Evolutionary conservation across 345 rosid genomes (phyloP).

Genomic region (Luvunga scandens): DNA sequence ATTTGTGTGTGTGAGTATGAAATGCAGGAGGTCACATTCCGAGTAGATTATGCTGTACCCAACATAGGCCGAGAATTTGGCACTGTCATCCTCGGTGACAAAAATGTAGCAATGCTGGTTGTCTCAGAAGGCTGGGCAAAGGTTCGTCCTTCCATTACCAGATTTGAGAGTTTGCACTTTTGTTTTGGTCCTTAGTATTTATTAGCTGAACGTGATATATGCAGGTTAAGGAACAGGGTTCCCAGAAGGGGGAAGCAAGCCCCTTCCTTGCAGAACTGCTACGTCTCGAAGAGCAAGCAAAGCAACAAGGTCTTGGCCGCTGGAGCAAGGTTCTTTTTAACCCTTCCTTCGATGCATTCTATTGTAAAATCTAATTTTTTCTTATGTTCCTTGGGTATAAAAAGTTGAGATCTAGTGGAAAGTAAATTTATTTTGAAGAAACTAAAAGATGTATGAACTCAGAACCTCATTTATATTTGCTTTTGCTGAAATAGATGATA

Average conservation of each 20-base stretch:
- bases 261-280: constrained; percentile 68
- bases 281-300: constrained; percentile 74
- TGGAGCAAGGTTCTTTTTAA: constrained; percentile 71
- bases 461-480: background rate
- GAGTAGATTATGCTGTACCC: constrained; percentile 77
- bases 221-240: constrained; percentile 84
- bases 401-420: background rate
- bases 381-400: background rate
- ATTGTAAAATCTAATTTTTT: background rate
- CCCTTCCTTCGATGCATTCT: background rate
- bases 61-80: constrained; percentile 86
- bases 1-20: background rate
- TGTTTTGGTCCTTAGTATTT: background rate
- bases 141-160: constrained; percentile 36
- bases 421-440: background rate
- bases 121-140: constrained; percentile 91
- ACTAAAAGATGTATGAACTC: background rate
- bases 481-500: background rate
- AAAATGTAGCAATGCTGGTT: constrained; percentile 72
- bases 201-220: constrained; percentile 14
- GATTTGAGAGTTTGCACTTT: background rate
- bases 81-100: constrained; percentile 76
- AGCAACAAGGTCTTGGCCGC: constrained; percentile 71
- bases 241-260: constrained; percentile 89
- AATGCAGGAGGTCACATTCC: constrained; percentile 82